Evolutionary conservation across 495 filamentous ascomycete genomes (phyloP), one percentile per base, ranked within the genome.

Genomic region (Collariella sp.): DNA sequence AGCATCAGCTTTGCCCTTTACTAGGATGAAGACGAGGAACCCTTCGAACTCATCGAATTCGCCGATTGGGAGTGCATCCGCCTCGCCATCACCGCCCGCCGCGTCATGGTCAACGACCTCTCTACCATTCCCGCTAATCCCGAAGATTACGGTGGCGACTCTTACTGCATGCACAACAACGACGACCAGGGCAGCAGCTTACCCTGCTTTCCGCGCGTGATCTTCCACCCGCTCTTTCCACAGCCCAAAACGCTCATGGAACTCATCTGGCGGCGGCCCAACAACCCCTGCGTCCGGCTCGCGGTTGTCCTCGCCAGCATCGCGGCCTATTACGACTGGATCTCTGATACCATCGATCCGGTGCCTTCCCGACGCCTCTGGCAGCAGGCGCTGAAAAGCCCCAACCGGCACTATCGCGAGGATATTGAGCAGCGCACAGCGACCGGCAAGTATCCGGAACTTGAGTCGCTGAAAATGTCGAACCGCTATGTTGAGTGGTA

Each of bases 1-100:
- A 52, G 48, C 33, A 59, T 52, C 13, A 46, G 55, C 11, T 58
- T 56, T 26, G 56, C 60, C 19, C 46, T 29, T 15, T 15, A 33
- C 43, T 40, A 16, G 38, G 38, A 19, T 16, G 19, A 40, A 16
- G 5, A 23, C 40, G 40, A 43, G n/a, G n/a, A n/a, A n/a, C n/a
- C n/a, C 13, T 24, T 23, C 19, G 40, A 43, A 6, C 16, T 41
- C 5, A 18, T 18, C 12, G 19, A 3, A 1, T 10, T 7, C 40
- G 6, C 5, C 20, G 19, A 43, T 7, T 43, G 18, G 40, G 7
- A 43, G 19, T 23, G 7, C 40, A 43, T 43, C 40, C 0, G 19
- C 19, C 2, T 2, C 19, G 40, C 40, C 18, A 23, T 24, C 19
- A 7, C 13, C 1, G 40, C 40, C 5, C 40, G 40, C 40, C 40